Conservation (phyloP, 306 rosid genomes). For the Medicago ruthenica region DNA sequence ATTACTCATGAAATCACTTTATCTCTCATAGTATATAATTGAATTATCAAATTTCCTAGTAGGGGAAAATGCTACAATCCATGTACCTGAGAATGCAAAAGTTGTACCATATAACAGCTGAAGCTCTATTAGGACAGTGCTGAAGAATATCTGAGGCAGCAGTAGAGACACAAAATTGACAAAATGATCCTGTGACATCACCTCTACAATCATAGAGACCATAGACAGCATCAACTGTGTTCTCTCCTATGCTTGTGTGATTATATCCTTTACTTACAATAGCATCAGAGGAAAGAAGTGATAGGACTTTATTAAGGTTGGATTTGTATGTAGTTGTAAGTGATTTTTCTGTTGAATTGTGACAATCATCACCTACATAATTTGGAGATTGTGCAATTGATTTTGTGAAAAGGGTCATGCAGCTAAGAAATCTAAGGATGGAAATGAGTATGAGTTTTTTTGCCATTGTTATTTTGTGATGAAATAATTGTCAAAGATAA, state of each 20-base stretch:
- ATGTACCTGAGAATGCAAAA: conserved; percentile 44
- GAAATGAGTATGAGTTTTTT: neutral
- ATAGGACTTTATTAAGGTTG: conserved; percentile 36
- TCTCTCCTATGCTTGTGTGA: conserved; percentile 36
- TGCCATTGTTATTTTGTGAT: conserved; percentile 7
- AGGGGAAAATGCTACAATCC: neutral
- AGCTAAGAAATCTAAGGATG: conserved; percentile 16
- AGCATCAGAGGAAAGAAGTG: conserved; percentile 31
- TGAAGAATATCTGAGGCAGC: conserved; percentile 35
- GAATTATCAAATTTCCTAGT: neutral
- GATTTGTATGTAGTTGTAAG: conserved; percentile 40
- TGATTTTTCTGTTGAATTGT: conserved; percentile 27
- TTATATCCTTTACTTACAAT: conserved; percentile 44
- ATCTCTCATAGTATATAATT: too few species aligned
- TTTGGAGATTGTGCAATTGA: conserved; percentile 36
- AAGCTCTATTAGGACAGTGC: conserved; percentile 42
- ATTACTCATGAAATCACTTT: too few species aligned
- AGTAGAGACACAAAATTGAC: conserved; percentile 53
- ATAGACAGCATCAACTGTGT: conserved; percentile 25
- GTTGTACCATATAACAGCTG: conserved; percentile 42
- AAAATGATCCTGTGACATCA: conserved; percentile 36
- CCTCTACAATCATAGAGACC: conserved; percentile 54
- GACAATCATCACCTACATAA: conserved; percentile 45
- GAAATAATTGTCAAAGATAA: neutral
- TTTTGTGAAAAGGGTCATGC: conserved; percentile 29